Evolutionary conservation across 495 filamentous ascomycete species (phyloP).

Genomic region (Viridothelium virens): DNA sequence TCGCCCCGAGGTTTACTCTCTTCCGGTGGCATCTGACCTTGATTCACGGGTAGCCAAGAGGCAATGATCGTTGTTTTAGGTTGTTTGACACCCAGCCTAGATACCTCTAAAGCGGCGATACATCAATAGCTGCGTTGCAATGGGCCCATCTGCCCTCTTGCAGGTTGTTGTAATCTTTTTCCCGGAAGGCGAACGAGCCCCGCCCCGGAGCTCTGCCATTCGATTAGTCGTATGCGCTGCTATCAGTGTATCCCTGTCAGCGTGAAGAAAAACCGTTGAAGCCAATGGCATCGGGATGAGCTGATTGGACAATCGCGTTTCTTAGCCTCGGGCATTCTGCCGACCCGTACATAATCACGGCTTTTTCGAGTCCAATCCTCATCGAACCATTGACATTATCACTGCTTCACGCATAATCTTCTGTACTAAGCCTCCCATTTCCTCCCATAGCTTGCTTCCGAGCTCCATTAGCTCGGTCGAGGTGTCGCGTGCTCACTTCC

Average conservation of each 20-base stretch:
- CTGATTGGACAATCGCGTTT: neutral
- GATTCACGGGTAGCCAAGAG: too few species aligned
- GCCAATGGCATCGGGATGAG: neutral
- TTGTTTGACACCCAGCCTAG: too few species aligned
- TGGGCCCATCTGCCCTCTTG: neutral
- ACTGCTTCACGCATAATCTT: neutral
- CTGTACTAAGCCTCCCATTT: neutral
- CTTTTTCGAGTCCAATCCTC: neutral
- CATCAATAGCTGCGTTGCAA: too few species aligned
- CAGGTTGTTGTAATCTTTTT: neutral
- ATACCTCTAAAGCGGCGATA: too few species aligned
- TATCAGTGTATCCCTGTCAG: neutral
- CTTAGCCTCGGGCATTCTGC: neutral
- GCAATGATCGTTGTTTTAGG: too few species aligned
- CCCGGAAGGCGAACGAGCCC: neutral
- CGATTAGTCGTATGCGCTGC: neutral
- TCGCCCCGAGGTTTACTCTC: too few species aligned
- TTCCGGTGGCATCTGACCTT: too few species aligned
- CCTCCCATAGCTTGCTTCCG: neutral
- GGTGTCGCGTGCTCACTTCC: conserved; percentile 9
- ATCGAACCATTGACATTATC: neutral
- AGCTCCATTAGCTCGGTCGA: neutral
- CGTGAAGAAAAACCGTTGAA: neutral
- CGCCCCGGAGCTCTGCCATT: neutral
- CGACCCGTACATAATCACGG: neutral